These are phyloP conservation scores for Cercospora canescens DNA, from an alignment of 2,329 filamentous ascomycete species.

Conservation along the genomic window DNA sequence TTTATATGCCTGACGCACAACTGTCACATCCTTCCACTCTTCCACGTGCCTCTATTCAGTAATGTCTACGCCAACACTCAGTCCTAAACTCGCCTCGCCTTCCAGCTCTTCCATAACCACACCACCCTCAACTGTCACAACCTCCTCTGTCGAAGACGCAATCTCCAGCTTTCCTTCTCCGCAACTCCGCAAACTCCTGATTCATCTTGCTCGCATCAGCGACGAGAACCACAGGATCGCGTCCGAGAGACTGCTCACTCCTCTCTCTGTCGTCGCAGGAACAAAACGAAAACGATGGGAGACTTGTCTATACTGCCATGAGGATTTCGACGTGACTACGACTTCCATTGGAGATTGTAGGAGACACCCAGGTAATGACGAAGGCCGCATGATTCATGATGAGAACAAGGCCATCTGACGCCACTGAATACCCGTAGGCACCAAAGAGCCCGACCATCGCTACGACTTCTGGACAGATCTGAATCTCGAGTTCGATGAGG, in stretches of 20 bases:
- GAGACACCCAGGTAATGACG: not conserved
- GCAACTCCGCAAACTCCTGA: not conserved
- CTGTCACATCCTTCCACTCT: not conserved
- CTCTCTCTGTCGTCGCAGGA: not conserved
- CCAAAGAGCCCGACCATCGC: constrained; percentile 2
- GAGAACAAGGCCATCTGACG: not conserved
- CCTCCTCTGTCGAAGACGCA: not conserved
- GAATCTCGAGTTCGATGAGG: not conserved
- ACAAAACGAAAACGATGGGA: constrained; percentile 7
- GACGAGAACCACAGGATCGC: not conserved
- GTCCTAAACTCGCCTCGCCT: not conserved
- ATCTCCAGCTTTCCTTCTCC: not conserved
- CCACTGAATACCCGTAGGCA: not conserved
- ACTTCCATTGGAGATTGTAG: not conserved
- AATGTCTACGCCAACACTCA: not conserved
- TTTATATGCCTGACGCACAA: not conserved
- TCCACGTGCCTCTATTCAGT: not conserved
- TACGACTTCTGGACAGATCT: constrained; percentile 4
- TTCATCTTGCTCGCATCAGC: not conserved
- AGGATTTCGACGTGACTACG: not conserved
- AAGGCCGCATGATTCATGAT: not conserved
- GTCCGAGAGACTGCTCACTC: not conserved
- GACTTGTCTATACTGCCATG: not conserved
- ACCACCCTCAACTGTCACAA: not conserved
- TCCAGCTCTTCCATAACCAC: not conserved